phyloP scores from a whole-genome alignment of 2,329 filamentous ascomycete species.

The Penicillium polonicum region DNA sequence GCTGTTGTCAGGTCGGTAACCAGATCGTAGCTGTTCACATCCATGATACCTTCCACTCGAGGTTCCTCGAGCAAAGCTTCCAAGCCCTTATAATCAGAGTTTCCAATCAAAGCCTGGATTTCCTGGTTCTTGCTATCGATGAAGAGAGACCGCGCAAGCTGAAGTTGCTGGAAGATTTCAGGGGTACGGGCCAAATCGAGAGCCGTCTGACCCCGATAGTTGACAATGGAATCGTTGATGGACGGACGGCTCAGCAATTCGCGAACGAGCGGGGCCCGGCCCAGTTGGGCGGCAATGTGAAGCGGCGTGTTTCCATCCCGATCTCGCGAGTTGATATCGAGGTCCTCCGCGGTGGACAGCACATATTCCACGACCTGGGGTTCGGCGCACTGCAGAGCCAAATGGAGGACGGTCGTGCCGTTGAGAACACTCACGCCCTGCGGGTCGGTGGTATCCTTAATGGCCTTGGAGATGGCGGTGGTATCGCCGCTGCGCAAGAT shows the following conservation, averaged over 20 bases:
- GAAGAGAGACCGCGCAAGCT: constrained; percentile 85
- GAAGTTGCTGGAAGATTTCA: constrained; percentile 92
- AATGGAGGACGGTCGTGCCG: constrained; percentile 86
- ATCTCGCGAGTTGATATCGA: constrained; percentile 88
- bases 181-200: constrained; percentile 87
- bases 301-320: constrained; percentile 92
- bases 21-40: constrained; percentile 89
- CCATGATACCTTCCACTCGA: constrained; percentile 78
- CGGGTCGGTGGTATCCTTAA: constrained; percentile 59
- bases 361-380: constrained; percentile 90
- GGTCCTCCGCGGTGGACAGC: constrained; percentile 67
- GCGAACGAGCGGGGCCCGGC: constrained; percentile 75
- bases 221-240: constrained; percentile 85
- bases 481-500: constrained; percentile 88
- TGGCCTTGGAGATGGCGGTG: constrained; percentile 80
- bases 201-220: constrained; percentile 79
- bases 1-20: constrained; percentile 75
- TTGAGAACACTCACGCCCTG: constrained; percentile 46
- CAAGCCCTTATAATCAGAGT: constrained; percentile 72
- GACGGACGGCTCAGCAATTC: constrained; percentile 76
- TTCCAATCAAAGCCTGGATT: constrained; percentile 74
- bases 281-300: constrained; percentile 81
- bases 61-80: constrained; percentile 80
- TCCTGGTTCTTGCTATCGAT: constrained; percentile 81
- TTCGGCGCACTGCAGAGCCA: constrained; percentile 95